A percentile compares a stretch with the other conserved stretches of the same genome.
Conservation (phyloP, 2,329 filamentous ascomycete species). For the Dothiorella sarmentorum region DNA sequence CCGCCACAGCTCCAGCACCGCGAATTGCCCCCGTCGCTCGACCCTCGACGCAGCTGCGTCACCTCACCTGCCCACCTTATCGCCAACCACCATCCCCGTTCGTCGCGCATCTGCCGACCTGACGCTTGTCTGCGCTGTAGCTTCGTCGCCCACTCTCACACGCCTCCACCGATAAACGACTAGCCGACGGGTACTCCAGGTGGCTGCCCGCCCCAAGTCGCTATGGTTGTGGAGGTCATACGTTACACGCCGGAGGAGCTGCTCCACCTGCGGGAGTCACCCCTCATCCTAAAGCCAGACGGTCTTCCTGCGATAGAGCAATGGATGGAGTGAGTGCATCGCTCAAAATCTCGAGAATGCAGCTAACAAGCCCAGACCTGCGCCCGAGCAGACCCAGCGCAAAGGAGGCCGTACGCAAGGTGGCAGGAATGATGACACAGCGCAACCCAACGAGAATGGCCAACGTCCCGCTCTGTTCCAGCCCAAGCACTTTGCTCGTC, state of each 20-base stretch:
- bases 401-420: constrained; percentile 31
- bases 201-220: constrained; percentile 8
- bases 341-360: not conserved
- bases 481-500: constrained; percentile 44
- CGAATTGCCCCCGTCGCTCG: constrained; percentile 2
- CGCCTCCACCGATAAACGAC: constrained; percentile 4
- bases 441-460: constrained; percentile 19
- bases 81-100: not conserved
- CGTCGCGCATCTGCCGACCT: not conserved
- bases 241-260: constrained; percentile 75
- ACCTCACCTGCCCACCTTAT: not conserved
- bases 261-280: constrained; percentile 72
- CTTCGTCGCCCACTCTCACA: not conserved
- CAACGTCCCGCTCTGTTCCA: constrained; percentile 42
- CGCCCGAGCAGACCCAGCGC: constrained; percentile 20
- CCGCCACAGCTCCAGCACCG: not conserved
- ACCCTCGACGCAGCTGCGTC: not conserved
- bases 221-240: constrained; percentile 21
- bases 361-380: constrained; percentile 6
- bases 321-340: constrained; percentile 83
- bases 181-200: constrained; percentile 6
- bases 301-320: constrained; percentile 80
- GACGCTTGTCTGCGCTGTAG: not conserved
- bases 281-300: constrained; percentile 75
- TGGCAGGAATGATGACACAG: constrained; percentile 21